These are phyloP conservation scores for Emydomyces testavorans DNA, from an alignment of 2,329 filamentous ascomycete species.

Conservation along the genomic window DNA sequence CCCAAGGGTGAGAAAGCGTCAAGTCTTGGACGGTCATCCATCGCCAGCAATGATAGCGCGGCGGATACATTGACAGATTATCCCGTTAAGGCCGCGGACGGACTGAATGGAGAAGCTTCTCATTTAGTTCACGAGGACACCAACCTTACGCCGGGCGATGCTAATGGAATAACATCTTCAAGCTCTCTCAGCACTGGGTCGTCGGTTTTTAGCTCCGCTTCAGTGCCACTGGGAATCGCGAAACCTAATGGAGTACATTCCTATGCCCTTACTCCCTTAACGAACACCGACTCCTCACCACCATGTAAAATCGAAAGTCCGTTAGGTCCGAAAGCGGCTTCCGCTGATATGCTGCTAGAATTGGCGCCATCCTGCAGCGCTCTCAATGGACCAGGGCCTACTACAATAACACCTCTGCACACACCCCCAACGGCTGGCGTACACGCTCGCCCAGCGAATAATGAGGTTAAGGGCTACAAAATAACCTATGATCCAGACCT, in stretches of 20 bases:
- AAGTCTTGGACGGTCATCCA: slow-evolving; percentile 13
- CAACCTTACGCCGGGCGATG: slow-evolving; percentile 17
- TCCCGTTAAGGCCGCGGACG: neutral
- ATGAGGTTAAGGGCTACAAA: slow-evolving; percentile 47
- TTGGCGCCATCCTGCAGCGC: slow-evolving; percentile 20
- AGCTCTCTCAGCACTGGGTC: slow-evolving; percentile 62
- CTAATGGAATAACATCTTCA: slow-evolving; percentile 59
- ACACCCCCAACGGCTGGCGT: slow-evolving; percentile 37
- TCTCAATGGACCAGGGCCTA: slow-evolving; percentile 22
- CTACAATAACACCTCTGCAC: slow-evolving; percentile 31
- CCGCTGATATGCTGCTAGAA: slow-evolving; percentile 18
- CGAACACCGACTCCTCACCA: slow-evolving; percentile 55
- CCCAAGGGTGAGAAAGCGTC: slow-evolving; percentile 22
- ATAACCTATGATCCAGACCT: slow-evolving; percentile 53
- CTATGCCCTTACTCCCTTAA: slow-evolving; percentile 53
- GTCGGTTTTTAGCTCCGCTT: slow-evolving; percentile 55
- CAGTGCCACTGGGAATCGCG: slow-evolving; percentile 42
- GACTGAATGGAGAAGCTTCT: neutral
- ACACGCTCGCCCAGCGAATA: slow-evolving; percentile 41
- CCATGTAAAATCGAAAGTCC: slow-evolving; percentile 47
- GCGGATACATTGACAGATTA: neutral
- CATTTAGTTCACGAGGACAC: slow-evolving; percentile 7
- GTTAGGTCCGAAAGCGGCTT: slow-evolving; percentile 17
- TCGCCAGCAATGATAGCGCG: slow-evolving; percentile 8
- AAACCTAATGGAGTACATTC: slow-evolving; percentile 43